Base-by-base conservation (phyloP, 2,329 filamentous ascomycete species). In the Colletotrichum phormii region DNA sequence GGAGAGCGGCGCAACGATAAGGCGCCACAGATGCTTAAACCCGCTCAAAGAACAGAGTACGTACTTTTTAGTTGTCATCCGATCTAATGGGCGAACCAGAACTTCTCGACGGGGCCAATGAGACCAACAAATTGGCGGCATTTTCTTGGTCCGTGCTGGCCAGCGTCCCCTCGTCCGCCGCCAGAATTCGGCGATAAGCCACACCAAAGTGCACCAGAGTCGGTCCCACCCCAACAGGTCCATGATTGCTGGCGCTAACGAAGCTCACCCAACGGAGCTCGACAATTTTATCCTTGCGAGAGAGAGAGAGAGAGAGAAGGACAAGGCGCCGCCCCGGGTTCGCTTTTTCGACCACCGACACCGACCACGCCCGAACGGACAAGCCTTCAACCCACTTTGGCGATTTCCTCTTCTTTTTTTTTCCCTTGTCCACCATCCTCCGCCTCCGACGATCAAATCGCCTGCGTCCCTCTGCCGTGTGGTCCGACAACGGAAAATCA, bases 261-360 rank as follows among this genome's bases (percentile, higher is more conserved):
- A 35, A 72, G 69, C 69, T 72, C 67, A 66, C 67, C 60, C 67
- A 49, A 49, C 62, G 59, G 59, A 72, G 70, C 70, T 72, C 66
- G 65, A 72, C 65, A 72, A 70, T 64, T 70, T 72, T 64, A 24
- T 51, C 63, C 51, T 63, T 31, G 35, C 37, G 64, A 33, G 63
- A 67, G 53, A 67, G 37, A 33, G 9, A 33, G 37, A 42, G 13
- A 15, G 13, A 42, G 37, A 49, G 0, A 46, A 49, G 42, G 15
- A 49, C 18, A 49, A 24, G 26, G 33, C 54, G 35, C 22, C 53
- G 55, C 22, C 54, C 26, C 26, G 42, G 42, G 42, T 49, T 46
- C 33, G 58, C 65, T 54, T 31, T 51, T 29, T 55, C 53, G 53
- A 55, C 53, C 53, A 55, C 49, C 62, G 31, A 49, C 64, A 58